Evolutionary conservation across 805 yeast genomes (phyloP).

Genomic region (Kluyveromyces lactis): DNA sequence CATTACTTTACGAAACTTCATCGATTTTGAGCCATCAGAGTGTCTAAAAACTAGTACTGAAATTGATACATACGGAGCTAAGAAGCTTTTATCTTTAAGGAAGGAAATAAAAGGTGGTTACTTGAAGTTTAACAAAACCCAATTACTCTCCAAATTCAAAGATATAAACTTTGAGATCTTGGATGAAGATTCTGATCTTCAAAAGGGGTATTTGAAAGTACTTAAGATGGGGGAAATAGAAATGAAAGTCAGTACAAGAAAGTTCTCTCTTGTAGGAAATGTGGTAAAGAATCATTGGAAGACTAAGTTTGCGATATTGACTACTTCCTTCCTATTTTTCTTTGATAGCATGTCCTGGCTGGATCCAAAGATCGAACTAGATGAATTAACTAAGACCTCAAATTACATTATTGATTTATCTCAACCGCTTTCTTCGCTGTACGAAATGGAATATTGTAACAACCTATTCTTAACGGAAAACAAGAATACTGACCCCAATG

Average conservation of each 20-base stretch:
- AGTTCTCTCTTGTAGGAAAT: conserved; percentile 27
- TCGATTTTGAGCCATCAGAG: background rate
- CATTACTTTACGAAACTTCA: conserved; percentile 4
- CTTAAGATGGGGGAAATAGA: conserved; percentile 31
- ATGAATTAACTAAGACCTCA: conserved; percentile 16
- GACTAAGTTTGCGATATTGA: conserved; percentile 39
- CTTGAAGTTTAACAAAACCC: conserved; percentile 22
- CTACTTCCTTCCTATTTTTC: conserved; percentile 41
- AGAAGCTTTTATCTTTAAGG: conserved; percentile 16
- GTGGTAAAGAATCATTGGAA: conserved; percentile 32
- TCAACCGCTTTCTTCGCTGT: conserved; percentile 12
- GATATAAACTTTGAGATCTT: conserved; percentile 20
- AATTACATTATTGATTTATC: conserved; percentile 27
- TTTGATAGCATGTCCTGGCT: conserved; percentile 34
- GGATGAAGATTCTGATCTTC: conserved; percentile 6
- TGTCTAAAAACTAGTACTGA: background rate
- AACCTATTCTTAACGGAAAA: background rate
- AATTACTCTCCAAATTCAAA: conserved; percentile 17
- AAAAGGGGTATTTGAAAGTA: conserved; percentile 18
- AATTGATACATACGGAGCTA: background rate
- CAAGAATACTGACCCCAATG: background rate
- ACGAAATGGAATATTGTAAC: conserved; percentile 35
- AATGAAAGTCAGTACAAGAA: conserved; percentile 27
- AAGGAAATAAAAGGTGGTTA: conserved; percentile 29
- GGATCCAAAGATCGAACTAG: conserved; percentile 21